Percentiles rank a stretch among this genome's conserved stretches.
These are phyloP conservation scores for Oryza nivara DNA, from an alignment of 176 grass and related monocot genomes.

Conservation along the genomic window DNA sequence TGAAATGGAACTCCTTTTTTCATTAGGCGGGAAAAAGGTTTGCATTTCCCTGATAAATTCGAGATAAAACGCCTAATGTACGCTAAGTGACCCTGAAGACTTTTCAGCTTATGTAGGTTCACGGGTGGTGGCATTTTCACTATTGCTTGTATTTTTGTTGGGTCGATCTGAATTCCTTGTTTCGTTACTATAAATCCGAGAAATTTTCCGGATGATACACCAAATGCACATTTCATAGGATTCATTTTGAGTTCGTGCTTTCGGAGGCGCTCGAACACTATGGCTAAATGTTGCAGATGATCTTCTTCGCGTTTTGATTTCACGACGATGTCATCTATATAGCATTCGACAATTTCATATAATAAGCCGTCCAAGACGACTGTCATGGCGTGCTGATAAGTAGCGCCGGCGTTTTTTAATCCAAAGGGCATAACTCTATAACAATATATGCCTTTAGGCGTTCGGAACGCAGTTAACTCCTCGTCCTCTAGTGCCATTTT, in stretches of 20 bases:
- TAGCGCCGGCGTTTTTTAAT: background rate
- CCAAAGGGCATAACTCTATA: background rate
- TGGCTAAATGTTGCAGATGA: background rate
- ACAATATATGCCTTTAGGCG: background rate
- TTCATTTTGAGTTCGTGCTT: background rate
- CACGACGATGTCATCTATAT: slow-evolving; percentile 11
- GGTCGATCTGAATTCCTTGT: background rate
- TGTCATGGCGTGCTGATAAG: background rate
- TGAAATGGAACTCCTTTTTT: background rate
- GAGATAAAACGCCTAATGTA: slow-evolving; percentile 8
- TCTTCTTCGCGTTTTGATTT: background rate
- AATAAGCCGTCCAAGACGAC: background rate
- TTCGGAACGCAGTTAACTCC: background rate
- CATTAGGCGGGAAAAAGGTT: background rate
- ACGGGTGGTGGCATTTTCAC: background rate
- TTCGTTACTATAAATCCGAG: background rate
- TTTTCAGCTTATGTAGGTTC: background rate
- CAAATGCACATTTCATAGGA: background rate
- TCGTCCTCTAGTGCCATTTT: background rate
- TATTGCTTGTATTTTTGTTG: background rate
- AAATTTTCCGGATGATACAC: background rate
- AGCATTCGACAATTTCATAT: background rate
- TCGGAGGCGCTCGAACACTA: background rate
- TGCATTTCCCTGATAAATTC: background rate
- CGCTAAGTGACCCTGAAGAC: background rate